Conservation (phyloP, 2,329 filamentous ascomycete genomes). For the Aspergillus clavatus region DNA sequence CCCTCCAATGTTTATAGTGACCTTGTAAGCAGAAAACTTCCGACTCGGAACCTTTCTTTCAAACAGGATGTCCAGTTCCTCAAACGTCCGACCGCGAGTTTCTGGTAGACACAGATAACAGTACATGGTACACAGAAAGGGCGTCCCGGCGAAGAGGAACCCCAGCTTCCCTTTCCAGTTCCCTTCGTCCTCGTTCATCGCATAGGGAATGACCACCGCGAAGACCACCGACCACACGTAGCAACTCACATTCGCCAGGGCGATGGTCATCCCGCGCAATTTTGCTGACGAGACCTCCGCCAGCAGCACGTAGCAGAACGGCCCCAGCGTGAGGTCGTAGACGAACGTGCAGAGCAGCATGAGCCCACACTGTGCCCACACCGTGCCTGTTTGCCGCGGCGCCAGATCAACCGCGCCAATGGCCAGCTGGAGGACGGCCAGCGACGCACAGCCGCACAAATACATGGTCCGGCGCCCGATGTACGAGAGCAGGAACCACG, state of each 20-base stretch:
- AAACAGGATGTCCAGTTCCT: slow-evolving; percentile 31
- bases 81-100: slow-evolving; percentile 26
- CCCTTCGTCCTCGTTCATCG: slow-evolving; percentile 30
- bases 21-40: slow-evolving; percentile 14
- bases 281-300: slow-evolving; percentile 50
- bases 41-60: slow-evolving; percentile 19
- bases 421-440: slow-evolving; percentile 33
- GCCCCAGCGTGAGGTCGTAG: slow-evolving; percentile 51
- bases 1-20: neutral
- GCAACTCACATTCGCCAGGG: slow-evolving; percentile 19
- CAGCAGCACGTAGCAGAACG: slow-evolving; percentile 50
- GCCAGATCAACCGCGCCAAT: slow-evolving; percentile 39
- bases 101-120: slow-evolving; percentile 32
- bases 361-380: slow-evolving; percentile 41
- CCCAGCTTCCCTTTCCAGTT: slow-evolving; percentile 29
- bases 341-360: slow-evolving; percentile 38
- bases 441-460: slow-evolving; percentile 30
- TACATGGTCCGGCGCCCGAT: slow-evolving; percentile 41
- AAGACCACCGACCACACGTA: slow-evolving; percentile 27
- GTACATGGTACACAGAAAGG: slow-evolving; percentile 22
- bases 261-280: slow-evolving; percentile 50
- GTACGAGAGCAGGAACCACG: slow-evolving; percentile 38
- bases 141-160: slow-evolving; percentile 27
- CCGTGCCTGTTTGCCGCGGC: slow-evolving; percentile 24
- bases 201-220: slow-evolving; percentile 31